Conservation (phyloP, 1,284 basidiomycete species). For the Fomitopsis palustris region DNA sequence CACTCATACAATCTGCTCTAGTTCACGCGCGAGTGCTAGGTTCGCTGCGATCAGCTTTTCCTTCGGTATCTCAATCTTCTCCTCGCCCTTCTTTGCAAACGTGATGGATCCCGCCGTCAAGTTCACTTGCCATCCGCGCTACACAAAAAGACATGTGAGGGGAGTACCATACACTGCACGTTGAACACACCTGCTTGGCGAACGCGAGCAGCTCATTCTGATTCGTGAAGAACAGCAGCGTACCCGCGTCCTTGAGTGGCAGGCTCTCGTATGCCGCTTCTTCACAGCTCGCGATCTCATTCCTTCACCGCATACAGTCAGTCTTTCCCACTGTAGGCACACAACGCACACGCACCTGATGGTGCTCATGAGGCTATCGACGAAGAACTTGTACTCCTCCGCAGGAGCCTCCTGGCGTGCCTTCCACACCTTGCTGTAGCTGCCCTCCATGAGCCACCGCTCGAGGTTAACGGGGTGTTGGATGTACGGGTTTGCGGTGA, state of each 20-base stretch:
- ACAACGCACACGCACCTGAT: slow-evolving; percentile 54
- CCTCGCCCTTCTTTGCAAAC: slow-evolving; percentile 71
- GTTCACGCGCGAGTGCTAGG: slow-evolving; percentile 76
- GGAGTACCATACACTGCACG: not conserved
- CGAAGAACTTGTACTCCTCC: slow-evolving; percentile 88
- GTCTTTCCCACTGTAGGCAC: not conserved
- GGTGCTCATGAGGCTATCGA: slow-evolving; percentile 90
- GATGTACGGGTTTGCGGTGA: slow-evolving; percentile 76
- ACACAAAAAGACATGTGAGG: slow-evolving; percentile 5
- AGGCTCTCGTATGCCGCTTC: slow-evolving; percentile 87
- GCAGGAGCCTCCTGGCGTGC: slow-evolving; percentile 85
- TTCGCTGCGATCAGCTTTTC: slow-evolving; percentile 76
- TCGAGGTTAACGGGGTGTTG: slow-evolving; percentile 89
- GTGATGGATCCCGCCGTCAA: slow-evolving; percentile 54
- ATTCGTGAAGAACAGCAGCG: slow-evolving; percentile 83
- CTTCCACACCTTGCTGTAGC: slow-evolving; percentile 97
- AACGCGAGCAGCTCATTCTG: slow-evolving; percentile 76
- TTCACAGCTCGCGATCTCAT: slow-evolving; percentile 92
- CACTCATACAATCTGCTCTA: slow-evolving; percentile 84
- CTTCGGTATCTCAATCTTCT: slow-evolving; percentile 78
- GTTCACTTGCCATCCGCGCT: slow-evolving; percentile 77
- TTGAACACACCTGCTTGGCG: slow-evolving; percentile 60
- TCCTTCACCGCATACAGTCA: slow-evolving; percentile 41
- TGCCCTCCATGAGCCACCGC: slow-evolving; percentile 98
- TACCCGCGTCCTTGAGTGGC: slow-evolving; percentile 85